These are phyloP conservation scores for Medicago lupulina DNA, from an alignment of 306 rosid species.

Conservation along the genomic window DNA sequence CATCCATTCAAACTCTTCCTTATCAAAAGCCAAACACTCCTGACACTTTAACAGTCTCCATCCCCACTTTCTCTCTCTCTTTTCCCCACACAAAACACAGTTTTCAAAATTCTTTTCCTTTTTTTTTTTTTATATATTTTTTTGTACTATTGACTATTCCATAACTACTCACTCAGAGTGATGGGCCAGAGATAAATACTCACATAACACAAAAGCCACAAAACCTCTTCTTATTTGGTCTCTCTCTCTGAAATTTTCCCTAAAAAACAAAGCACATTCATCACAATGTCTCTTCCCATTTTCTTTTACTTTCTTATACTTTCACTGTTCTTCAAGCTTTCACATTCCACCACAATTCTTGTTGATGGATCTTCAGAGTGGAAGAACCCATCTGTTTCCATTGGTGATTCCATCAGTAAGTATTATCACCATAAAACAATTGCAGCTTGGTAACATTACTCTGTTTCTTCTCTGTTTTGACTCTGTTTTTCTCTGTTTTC, in stretches of 20 bases:
- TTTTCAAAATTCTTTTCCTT: slow-evolving; percentile 53
- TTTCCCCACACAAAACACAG: slow-evolving; percentile 51
- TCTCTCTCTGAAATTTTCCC: slow-evolving; percentile 38
- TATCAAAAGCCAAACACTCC: slow-evolving; percentile 61
- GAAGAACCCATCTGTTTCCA: slow-evolving; percentile 76
- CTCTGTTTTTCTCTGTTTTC: slow-evolving; percentile 25
- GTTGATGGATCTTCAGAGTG: slow-evolving; percentile 86
- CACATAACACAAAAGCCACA: slow-evolving; percentile 31
- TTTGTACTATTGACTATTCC: slow-evolving; percentile 38
- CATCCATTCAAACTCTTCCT: slow-evolving; percentile 68
- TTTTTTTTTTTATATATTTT: slow-evolving; percentile 37
- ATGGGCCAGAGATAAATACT: slow-evolving; percentile 31
- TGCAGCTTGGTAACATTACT: slow-evolving; percentile 36
- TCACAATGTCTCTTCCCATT: slow-evolving; percentile 60
- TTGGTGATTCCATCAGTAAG: slow-evolving; percentile 90
- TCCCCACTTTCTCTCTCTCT: slow-evolving; percentile 43
- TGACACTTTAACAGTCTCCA: slow-evolving; percentile 66
- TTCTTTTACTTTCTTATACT: slow-evolving; percentile 49
- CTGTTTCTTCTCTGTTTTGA: slow-evolving; percentile 12
- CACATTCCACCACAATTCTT: slow-evolving; percentile 60
- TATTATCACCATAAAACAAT: not conserved
- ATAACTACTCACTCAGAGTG: slow-evolving; percentile 42
- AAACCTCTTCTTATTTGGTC: slow-evolving; percentile 23
- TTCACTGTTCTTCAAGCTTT: slow-evolving; percentile 55
- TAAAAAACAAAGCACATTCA: slow-evolving; percentile 38